Conservation (phyloP, 805 yeast genomes). For the Candida boleticola region DNA sequence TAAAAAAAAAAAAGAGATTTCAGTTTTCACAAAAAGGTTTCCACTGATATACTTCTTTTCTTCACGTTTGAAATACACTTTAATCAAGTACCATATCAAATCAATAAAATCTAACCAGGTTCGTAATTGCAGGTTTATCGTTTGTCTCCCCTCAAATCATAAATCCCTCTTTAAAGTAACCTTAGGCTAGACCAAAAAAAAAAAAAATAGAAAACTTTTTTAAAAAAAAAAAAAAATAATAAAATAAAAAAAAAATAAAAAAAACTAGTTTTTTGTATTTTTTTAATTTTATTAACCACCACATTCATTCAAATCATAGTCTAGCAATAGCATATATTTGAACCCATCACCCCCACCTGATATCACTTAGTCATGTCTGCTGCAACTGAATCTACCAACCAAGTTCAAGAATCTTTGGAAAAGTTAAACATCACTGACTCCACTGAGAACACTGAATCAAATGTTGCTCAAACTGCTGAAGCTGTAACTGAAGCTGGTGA, state of each 20-base stretch:
- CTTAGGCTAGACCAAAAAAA: slow-evolving; percentile 6
- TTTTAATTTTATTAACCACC: not conserved
- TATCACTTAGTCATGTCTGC: slow-evolving; percentile 22
- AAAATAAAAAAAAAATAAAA: not conserved
- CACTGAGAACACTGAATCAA: slow-evolving; percentile 19
- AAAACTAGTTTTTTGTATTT: not conserved
- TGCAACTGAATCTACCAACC: slow-evolving; percentile 29
- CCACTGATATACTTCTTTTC: slow-evolving; percentile 1
- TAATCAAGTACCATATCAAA: slow-evolving; percentile 2
- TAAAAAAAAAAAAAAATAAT: not conserved
- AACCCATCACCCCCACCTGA: not conserved
- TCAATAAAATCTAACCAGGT: slow-evolving; percentile 3
- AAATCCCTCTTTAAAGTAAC: not conserved
- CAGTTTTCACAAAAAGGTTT: not conserved
- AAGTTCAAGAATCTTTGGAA: slow-evolving; percentile 47
- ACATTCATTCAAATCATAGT: not conserved
- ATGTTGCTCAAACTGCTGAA: slow-evolving; percentile 19
- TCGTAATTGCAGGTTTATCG: not conserved
- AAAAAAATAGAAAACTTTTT: slow-evolving; percentile 1
- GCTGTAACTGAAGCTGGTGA: slow-evolving; percentile 25
- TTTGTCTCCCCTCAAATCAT: not conserved
- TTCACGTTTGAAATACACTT: slow-evolving; percentile 3
- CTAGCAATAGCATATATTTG: not conserved
- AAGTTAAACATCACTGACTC: slow-evolving; percentile 41
- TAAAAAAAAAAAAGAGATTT: not conserved